phyloP scores from a whole-genome alignment of 495 filamentous ascomycete genomes.

The Podospora bellae-mahoneyi region DNA sequence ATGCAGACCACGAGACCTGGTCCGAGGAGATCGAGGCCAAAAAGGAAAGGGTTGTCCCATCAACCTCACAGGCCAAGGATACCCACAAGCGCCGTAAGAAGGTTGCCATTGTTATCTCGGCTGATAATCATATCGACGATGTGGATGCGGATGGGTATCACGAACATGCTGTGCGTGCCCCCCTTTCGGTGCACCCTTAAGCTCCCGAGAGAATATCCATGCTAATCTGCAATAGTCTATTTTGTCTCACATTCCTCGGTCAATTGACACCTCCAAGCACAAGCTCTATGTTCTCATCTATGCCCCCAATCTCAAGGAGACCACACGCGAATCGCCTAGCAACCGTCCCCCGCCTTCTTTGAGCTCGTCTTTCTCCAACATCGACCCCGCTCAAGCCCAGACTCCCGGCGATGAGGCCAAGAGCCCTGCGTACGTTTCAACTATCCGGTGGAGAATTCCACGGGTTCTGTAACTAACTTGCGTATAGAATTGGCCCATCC shows the following conservation, averaged over 20 bases:
- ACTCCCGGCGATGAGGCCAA: constrained; percentile 63
- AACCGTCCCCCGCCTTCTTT: constrained; percentile 59
- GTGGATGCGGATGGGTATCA: constrained; percentile 58
- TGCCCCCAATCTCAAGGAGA: constrained; percentile 71
- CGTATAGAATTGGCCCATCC: constrained; percentile 31
- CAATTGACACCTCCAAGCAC: constrained; percentile 62
- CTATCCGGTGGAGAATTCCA: constrained; percentile 26
- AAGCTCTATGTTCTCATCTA: constrained; percentile 87
- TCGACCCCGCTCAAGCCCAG: constrained; percentile 68
- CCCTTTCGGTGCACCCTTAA: constrained; percentile 7
- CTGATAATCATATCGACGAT: constrained; percentile 58
- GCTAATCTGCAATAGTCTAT: constrained; percentile 62
- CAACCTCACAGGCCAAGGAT: constrained; percentile 20
- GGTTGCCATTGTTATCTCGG: constrained; percentile 81
- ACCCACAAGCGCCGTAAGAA: constrained; percentile 59
- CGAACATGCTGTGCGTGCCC: constrained; percentile 72
- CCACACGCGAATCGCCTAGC: constrained; percentile 46
- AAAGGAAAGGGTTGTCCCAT: constrained; percentile 34
- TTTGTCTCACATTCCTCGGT: constrained; percentile 77
- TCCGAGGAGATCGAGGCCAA: constrained; percentile 68
- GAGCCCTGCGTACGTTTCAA: constrained; percentile 46
- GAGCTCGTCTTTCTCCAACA: constrained; percentile 84
- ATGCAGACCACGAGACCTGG: constrained; percentile 80
- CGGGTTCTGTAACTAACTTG: constrained; percentile 4
- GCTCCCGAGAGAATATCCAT: not conserved